These are phyloP conservation scores for Lasiosphaeria hispida DNA, from an alignment of 495 filamentous ascomycete genomes.

Conservation along the genomic window DNA sequence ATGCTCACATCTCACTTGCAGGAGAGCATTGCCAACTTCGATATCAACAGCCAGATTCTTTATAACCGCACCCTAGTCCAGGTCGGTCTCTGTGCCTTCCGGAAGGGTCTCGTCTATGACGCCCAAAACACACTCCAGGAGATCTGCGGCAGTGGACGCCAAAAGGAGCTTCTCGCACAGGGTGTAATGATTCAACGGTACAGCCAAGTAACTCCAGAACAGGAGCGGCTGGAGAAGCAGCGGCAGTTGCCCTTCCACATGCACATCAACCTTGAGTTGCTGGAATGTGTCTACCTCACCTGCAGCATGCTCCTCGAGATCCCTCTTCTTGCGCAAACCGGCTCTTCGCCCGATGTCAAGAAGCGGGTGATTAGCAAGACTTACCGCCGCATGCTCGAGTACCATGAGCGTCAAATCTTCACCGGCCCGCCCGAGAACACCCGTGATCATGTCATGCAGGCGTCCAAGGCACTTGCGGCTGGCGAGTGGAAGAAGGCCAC, in stretches of 20 bases:
- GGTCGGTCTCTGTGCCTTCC: conserved; percentile 97
- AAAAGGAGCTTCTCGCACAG: conserved; percentile 97
- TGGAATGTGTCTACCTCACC: conserved; percentile 97
- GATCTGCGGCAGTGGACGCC: conserved; percentile 92
- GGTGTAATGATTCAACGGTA: conserved; percentile 97
- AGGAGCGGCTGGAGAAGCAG: conserved; percentile 93
- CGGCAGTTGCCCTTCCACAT: conserved; percentile 98
- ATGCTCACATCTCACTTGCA: conserved; percentile 99
- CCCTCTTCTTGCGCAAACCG: conserved; percentile 91
- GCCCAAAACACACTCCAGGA: conserved; percentile 95
- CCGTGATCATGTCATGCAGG: conserved; percentile 97
- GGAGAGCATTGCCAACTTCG: conserved; percentile 91
- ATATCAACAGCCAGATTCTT: conserved; percentile 94
- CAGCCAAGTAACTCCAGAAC: conserved; percentile 91
- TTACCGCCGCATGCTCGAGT: conserved; percentile 97
- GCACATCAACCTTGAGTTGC: conserved; percentile 98
- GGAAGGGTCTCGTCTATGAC: conserved; percentile 93
- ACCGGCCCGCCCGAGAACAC: conserved; percentile 98
- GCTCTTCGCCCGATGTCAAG: conserved; percentile 93
- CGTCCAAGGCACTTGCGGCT: conserved; percentile 90
- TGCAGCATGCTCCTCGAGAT: conserved; percentile 99
- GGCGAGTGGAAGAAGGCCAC: conserved; percentile 98
- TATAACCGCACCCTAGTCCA: conserved; percentile 98
- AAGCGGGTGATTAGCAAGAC: conserved; percentile 99
- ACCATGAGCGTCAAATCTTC: conserved; percentile 99